phyloP scores from a whole-genome alignment of 2,329 filamentous ascomycete species.

The Hymenoscyphus salicellus region DNA sequence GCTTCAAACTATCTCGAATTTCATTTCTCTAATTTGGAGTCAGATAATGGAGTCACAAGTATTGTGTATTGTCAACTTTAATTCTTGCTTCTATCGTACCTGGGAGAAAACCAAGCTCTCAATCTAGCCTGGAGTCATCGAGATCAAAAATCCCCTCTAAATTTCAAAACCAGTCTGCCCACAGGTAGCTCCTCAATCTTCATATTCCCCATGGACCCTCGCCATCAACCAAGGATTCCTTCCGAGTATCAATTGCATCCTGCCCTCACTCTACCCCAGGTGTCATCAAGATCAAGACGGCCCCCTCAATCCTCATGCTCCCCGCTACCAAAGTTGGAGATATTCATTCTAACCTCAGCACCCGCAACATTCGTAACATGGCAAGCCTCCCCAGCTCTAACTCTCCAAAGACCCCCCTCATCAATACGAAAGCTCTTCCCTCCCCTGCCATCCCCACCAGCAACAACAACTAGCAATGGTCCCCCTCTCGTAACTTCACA shows the following conservation, averaged over 20 bases:
- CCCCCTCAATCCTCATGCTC: background rate
- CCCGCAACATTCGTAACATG: constrained; percentile 8
- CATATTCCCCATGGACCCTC: background rate
- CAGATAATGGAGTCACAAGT: background rate
- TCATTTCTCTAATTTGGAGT: too few species aligned
- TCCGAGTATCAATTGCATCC: too few species aligned
- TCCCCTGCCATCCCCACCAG: background rate
- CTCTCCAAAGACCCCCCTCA: constrained; percentile 23
- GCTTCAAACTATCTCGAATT: too few species aligned
- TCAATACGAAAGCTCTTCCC: constrained; percentile 17
- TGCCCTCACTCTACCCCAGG: background rate
- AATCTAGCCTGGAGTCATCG: background rate
- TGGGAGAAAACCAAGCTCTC: background rate
- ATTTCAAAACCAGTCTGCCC: background rate
- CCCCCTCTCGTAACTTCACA: constrained; percentile 22
- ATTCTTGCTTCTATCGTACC: background rate
- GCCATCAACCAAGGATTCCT: too few species aligned
- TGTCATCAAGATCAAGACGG: too few species aligned
- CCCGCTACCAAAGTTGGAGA: background rate
- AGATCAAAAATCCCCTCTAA: background rate
- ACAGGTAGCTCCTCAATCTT: background rate
- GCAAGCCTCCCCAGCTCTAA: constrained; percentile 21
- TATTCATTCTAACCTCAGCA: background rate
- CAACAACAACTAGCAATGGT: constrained; percentile 20
- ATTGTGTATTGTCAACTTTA: background rate